Percentiles rank a stretch among this genome's conserved stretches.
Conservation (phyloP, 139 green algal genomes). For the Chlorella sorokiniana region DNA sequence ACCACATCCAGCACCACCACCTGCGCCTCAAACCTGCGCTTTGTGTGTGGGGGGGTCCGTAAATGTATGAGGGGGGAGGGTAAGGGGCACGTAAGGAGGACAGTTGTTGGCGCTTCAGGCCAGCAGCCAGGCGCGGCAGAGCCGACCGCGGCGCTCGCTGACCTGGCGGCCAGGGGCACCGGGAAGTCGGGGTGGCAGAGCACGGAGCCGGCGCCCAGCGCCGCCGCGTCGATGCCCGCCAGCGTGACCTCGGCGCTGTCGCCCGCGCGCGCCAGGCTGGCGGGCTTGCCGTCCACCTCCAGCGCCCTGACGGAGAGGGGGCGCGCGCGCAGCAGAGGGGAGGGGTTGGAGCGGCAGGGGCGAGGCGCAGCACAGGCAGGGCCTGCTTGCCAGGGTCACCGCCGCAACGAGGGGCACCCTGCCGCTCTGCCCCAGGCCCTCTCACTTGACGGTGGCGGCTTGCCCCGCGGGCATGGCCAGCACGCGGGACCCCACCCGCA, state of each 20-base stretch:
- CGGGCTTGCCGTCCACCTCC: conserved; percentile 33
- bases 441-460: conserved; percentile 55
- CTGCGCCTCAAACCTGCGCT: conserved; percentile 60
- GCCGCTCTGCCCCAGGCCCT: conserved; percentile 11
- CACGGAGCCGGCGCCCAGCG: conserved; percentile 31
- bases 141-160: no score
- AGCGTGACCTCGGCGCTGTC: conserved; percentile 82
- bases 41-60: no score
- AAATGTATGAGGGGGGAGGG: no score
- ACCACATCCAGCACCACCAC: conserved; percentile 83
- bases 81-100: no score
- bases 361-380: not conserved
- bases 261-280: conserved; percentile 71
- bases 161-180: conserved; percentile 61
- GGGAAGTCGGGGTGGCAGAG: conserved; percentile 80
- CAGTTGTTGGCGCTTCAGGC: no score
- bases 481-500: conserved; percentile 64
- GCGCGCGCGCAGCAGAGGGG: no score
- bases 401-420: no score
- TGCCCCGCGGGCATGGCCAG: conserved; percentile 70
- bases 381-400: no score
- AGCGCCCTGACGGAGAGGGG: conserved; percentile 41
- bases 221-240: conserved; percentile 54
- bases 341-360: not conserved
- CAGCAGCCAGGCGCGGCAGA: no score